Conservation (phyloP, 2,329 filamentous ascomycete genomes). For the Xylariaceae sp. region DNA sequence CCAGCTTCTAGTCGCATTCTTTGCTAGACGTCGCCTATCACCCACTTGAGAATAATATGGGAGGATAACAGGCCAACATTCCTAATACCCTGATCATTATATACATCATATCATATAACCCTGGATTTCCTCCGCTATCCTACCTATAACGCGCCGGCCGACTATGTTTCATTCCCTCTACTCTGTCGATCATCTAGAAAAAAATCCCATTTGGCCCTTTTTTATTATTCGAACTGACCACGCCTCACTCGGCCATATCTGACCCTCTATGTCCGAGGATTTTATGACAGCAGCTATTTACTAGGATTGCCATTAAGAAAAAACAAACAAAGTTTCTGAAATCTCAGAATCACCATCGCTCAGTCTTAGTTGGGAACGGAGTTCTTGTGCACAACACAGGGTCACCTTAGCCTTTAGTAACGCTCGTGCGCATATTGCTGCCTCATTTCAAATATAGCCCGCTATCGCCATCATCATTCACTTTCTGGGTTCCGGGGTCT, state of each 20-base stretch:
- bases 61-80: background rate
- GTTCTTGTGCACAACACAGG: constrained; percentile 26
- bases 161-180: constrained; percentile 10
- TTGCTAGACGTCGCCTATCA: background rate
- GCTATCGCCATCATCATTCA: constrained; percentile 15
- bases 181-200: constrained; percentile 2
- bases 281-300: background rate
- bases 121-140: constrained; percentile 9
- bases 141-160: background rate
- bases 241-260: background rate
- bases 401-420: constrained; percentile 32
- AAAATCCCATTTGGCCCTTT: background rate
- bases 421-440: constrained; percentile 9
- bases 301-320: background rate
- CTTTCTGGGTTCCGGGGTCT: background rate
- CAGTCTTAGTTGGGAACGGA: background rate
- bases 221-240: background rate
- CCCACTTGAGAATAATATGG: background rate
- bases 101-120: constrained; percentile 3
- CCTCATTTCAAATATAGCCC: constrained; percentile 1
- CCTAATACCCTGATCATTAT: background rate
- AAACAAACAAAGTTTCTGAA: background rate
- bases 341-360: background rate
- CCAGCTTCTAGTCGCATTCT: constrained; percentile 10
- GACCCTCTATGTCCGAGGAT: background rate